Percentiles rank a stretch among this genome's conserved stretches.
These are phyloP conservation scores for Dacryopinax spathularia DNA, from an alignment of 768 basidiomycete genomes.

Conservation along the genomic window DNA sequence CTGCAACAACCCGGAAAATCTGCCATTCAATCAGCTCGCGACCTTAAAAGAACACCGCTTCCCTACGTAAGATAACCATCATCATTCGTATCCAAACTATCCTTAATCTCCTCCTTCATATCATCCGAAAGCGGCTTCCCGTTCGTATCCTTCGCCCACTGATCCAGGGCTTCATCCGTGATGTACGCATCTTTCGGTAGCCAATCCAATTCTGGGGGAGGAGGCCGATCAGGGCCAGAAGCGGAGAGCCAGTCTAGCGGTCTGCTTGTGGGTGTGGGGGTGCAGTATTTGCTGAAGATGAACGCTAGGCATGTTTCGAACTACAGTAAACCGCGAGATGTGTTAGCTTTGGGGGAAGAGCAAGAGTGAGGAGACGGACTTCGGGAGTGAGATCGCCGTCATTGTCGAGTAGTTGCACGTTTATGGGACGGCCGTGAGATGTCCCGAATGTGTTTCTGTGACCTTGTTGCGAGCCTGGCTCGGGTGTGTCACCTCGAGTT, in stretches of 20 bases:
- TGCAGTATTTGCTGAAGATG: conserved; percentile 69
- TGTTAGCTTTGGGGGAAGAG: neutral
- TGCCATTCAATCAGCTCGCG: conserved; percentile 17
- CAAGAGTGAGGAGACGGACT: conserved; percentile 25
- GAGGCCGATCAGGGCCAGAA: conserved; percentile 4
- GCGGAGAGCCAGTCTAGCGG: neutral
- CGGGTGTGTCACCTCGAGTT: conserved; percentile 36
- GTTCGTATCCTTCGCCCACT: conserved; percentile 68
- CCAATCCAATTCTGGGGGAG: neutral
- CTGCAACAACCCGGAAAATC: conserved; percentile 68
- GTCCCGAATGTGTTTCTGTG: conserved; percentile 31
- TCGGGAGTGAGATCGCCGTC: conserved; percentile 54
- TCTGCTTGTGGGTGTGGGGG: conserved; percentile 22
- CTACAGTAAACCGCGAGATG: conserved; percentile 23
- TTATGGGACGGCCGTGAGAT: conserved; percentile 16
- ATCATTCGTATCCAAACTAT: conserved; percentile 61
- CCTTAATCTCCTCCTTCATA: conserved; percentile 61
- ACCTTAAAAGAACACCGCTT: neutral
- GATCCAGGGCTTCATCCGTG: conserved; percentile 46
- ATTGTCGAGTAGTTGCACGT: conserved; percentile 49
- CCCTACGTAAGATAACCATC: conserved; percentile 56
- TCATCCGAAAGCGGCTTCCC: conserved; percentile 65
- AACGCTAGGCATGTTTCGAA: conserved; percentile 56
- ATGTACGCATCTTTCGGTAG: conserved; percentile 36
- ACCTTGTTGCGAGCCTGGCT: conserved; percentile 46